phyloP scores from a whole-genome alignment of 2,329 filamentous ascomycete species.

The Beauveria asiatica region DNA sequence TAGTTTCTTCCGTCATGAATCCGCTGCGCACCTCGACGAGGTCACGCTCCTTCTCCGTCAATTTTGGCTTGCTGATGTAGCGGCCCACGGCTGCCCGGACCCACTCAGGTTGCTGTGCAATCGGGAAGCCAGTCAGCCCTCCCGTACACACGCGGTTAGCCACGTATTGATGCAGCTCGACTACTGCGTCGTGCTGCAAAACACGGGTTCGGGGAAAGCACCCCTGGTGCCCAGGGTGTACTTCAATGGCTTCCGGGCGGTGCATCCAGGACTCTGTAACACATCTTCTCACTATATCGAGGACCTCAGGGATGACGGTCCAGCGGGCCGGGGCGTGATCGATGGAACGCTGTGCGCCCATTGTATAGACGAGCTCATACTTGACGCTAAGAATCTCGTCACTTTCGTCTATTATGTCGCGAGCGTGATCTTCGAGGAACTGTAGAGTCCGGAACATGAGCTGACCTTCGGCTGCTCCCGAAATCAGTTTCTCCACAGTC shows the following conservation, averaged over 20 bases:
- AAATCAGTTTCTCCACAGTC: constrained; percentile 23
- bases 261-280: neutral
- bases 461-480: no score
- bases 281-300: neutral
- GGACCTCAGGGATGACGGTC: constrained; percentile 37
- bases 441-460: neutral
- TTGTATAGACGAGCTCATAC: constrained; percentile 56
- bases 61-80: neutral
- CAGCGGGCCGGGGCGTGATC: constrained; percentile 49
- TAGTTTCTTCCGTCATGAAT: neutral
- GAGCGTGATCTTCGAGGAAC: constrained; percentile 26
- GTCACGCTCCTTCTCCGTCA: neutral
- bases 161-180: constrained; percentile 25
- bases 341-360: constrained; percentile 42
- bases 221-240: neutral
- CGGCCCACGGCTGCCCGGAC: neutral
- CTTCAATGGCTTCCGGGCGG: neutral
- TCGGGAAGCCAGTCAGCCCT: constrained; percentile 35
- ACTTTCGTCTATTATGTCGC: constrained; percentile 57
- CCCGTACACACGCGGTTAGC: constrained; percentile 16
- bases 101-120: constrained; percentile 24
- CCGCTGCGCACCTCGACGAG: neutral
- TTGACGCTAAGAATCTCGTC: constrained; percentile 54
- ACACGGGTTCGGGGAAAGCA: neutral
- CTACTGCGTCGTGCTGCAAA: neutral